A percentile compares a stretch with the other conserved stretches of the same genome.
Evolutionary conservation across 2,329 filamentous ascomycete species (phyloP).

Genomic region (Endoconidiophora laricicola): DNA sequence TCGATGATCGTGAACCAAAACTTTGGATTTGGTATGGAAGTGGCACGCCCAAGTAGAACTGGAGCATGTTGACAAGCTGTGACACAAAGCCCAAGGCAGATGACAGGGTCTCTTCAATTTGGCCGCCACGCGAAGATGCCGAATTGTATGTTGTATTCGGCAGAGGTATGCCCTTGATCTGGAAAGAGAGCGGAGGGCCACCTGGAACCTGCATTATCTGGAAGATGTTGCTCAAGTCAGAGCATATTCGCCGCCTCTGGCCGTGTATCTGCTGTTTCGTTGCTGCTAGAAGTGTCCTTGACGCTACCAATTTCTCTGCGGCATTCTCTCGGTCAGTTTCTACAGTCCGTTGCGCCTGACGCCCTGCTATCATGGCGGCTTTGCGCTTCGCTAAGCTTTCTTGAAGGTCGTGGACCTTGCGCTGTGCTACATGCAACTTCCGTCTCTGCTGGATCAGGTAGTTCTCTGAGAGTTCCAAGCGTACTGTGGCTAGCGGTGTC

Average conservation of each 20-base stretch:
- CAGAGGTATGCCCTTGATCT: slow-evolving; percentile 60
- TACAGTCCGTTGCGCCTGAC: slow-evolving; percentile 39
- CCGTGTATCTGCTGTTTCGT: slow-evolving; percentile 54
- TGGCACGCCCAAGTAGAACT: slow-evolving; percentile 64
- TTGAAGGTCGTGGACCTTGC: slow-evolving; percentile 49
- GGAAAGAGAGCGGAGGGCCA: slow-evolving; percentile 55
- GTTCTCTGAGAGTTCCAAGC: slow-evolving; percentile 29
- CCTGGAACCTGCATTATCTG: slow-evolving; percentile 51
- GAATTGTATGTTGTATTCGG: slow-evolving; percentile 65
- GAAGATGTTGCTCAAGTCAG: slow-evolving; percentile 65
- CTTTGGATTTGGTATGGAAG: slow-evolving; percentile 66
- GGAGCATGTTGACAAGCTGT: slow-evolving; percentile 56
- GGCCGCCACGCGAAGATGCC: slow-evolving; percentile 22
- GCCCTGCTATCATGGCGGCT: slow-evolving; percentile 49
- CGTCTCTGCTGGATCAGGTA: slow-evolving; percentile 49
- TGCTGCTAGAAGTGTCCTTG: slow-evolving; percentile 35
- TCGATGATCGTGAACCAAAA: slow-evolving; percentile 56
- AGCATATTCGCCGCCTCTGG: slow-evolving; percentile 77
- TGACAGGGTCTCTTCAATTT: slow-evolving; percentile 55
- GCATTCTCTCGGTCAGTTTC: slow-evolving; percentile 46
- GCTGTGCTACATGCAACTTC: slow-evolving; percentile 42
- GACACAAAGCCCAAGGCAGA: slow-evolving; percentile 71
- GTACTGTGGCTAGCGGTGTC: slow-evolving; percentile 33
- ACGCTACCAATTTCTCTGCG: slow-evolving; percentile 38
- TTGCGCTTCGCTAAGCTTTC: slow-evolving; percentile 48